A percentile compares a stretch with the other conserved stretches of the same genome.
Evolutionary conservation across 495 filamentous ascomycete genomes (phyloP).

Genomic region (Lasiosphaeriaceae sp.): DNA sequence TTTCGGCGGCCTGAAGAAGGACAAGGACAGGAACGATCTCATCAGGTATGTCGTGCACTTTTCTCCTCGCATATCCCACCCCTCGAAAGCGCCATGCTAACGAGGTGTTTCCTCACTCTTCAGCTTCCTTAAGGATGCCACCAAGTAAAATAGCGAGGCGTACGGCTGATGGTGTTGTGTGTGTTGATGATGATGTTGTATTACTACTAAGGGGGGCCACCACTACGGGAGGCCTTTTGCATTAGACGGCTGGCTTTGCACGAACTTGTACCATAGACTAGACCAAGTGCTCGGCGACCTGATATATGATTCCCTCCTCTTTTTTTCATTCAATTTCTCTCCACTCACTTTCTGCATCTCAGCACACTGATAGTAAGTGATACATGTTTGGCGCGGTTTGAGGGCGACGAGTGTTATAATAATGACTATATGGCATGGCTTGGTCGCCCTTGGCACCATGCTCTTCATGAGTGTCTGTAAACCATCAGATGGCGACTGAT

Average conservation of each 20-base stretch:
- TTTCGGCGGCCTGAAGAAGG: constrained; percentile 99
- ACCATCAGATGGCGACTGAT: no score
- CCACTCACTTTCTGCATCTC: no score
- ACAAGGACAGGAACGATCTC: constrained; percentile 97
- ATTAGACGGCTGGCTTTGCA: not conserved
- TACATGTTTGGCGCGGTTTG: no score
- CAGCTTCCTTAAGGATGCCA: constrained; percentile 64
- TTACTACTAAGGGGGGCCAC: not conserved
- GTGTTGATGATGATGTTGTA: not conserved
- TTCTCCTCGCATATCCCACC: constrained; percentile 15
- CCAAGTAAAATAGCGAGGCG: constrained; percentile 45
- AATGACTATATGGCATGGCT: no score
- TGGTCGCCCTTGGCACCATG: no score
- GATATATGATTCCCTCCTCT: not conserved
- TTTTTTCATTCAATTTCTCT: not conserved
- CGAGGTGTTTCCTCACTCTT: not conserved
- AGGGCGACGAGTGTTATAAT: no score
- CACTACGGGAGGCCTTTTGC: not conserved
- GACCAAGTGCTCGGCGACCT: not conserved
- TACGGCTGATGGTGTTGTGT: not conserved
- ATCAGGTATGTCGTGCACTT: constrained; percentile 72
- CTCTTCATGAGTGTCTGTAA: no score
- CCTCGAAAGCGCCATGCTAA: not conserved
- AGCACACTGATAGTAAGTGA: no score
- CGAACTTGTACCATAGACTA: not conserved